Evolutionary conservation across 495 filamentous ascomycete genomes (phyloP).

Genomic region (Aspergillus campestris): DNA sequence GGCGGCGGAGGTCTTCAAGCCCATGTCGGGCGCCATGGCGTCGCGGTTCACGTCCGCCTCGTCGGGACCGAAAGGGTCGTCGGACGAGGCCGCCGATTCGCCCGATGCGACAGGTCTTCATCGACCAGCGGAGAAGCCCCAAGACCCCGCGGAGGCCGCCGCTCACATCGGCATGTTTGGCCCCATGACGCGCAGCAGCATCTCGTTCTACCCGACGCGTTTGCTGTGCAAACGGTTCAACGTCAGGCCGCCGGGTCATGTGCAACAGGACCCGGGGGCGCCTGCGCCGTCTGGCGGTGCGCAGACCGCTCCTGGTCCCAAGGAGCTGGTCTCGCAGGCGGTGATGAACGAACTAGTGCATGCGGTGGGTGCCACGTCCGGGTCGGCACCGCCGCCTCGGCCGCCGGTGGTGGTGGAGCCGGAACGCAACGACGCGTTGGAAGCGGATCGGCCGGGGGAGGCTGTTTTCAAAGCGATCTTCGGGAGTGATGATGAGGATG

Average conservation of each 20-base stretch:
- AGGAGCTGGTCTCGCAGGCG: slow-evolving; percentile 33
- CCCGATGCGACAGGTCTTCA: slow-evolving; percentile 28
- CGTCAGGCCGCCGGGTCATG: slow-evolving; percentile 66
- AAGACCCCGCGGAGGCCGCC: slow-evolving; percentile 77
- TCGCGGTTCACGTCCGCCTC: slow-evolving; percentile 79
- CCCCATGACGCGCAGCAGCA: slow-evolving; percentile 62
- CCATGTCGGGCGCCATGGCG: slow-evolving; percentile 85
- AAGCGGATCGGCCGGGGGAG: slow-evolving; percentile 71
- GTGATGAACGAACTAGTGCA: slow-evolving; percentile 32
- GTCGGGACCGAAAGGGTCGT: slow-evolving; percentile 30
- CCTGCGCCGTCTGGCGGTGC: slow-evolving; percentile 24
- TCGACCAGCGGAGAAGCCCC: slow-evolving; percentile 50
- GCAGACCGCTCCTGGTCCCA: slow-evolving; percentile 22
- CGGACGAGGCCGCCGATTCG: slow-evolving; percentile 30
- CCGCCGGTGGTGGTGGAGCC: slow-evolving; percentile 51
- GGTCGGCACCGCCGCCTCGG: background rate
- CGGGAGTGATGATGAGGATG: slow-evolving; percentile 76
- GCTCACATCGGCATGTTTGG: slow-evolving; percentile 94
- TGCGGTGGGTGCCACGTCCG: slow-evolving; percentile 10
- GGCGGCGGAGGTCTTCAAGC: slow-evolving; percentile 87
- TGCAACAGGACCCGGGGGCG: slow-evolving; percentile 50
- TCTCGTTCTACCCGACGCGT: slow-evolving; percentile 73
- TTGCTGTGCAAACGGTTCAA: slow-evolving; percentile 91
- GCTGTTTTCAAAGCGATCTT: slow-evolving; percentile 94
- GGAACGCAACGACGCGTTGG: slow-evolving; percentile 78